A percentile compares a stretch with the other conserved stretches of the same genome.
These are phyloP conservation scores for Oryza longistaminata DNA, from an alignment of 176 grass and related monocot species.

Conservation along the genomic window DNA sequence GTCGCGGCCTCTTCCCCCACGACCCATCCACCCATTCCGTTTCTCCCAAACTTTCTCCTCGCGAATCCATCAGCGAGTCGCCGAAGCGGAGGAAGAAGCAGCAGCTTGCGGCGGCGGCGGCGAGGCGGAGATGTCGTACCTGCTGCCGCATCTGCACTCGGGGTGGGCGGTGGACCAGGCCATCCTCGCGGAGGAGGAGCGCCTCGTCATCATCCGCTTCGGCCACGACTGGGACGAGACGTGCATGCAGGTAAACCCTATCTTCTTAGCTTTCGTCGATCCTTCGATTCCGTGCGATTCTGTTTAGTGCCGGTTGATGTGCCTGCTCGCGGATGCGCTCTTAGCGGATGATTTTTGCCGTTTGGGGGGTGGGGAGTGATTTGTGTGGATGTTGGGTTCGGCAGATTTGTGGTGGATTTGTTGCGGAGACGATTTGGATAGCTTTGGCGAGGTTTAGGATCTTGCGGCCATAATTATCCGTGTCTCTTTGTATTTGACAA, in stretches of 20 bases:
- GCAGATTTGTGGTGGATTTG: not conserved
- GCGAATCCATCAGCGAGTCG: too few relatives aligned
- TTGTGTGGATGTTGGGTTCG: not conserved
- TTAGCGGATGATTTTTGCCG: not conserved
- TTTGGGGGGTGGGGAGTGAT: not conserved
- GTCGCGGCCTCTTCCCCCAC: not conserved
- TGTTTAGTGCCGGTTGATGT: not conserved
- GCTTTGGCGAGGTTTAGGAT: not conserved
- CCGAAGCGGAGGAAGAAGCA: too few relatives aligned
- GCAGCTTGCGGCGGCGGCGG: not conserved
- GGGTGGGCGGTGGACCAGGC: slow-evolving; percentile 99
- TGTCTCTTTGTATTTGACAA: not conserved
- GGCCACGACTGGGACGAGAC: slow-evolving; percentile 99
- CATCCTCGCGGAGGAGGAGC: slow-evolving; percentile 98
- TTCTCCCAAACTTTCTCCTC: not conserved
- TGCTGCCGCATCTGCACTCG: slow-evolving; percentile 93
- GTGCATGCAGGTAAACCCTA: slow-evolving; percentile 82
- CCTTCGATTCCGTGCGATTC: not conserved
- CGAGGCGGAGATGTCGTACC: slow-evolving; percentile 78
- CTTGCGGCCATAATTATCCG: not conserved
- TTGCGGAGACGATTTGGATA: not conserved
- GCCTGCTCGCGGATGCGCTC: too few relatives aligned
- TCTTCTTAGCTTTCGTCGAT: not conserved
- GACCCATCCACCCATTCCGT: too few relatives aligned
- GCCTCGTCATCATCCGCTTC: slow-evolving; percentile 96